Percentiles rank a stretch among this genome's conserved stretches.
Conservation (phyloP, 1,139 yeast species). For the Candida tetrigidarum region DNA sequence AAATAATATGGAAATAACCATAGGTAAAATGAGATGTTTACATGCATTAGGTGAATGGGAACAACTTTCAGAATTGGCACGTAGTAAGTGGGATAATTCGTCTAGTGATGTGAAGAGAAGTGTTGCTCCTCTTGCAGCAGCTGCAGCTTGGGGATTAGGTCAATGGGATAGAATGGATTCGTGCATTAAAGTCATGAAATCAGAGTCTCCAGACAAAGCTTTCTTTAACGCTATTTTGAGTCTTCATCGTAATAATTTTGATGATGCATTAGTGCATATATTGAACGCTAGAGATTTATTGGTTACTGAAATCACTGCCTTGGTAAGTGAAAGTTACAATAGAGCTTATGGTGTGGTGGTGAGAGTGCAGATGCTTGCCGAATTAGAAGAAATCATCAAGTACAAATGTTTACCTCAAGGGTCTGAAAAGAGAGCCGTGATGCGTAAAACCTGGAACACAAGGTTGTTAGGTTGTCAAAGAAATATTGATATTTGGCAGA, state of each 20-base stretch:
- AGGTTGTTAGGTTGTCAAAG: conserved; percentile 92
- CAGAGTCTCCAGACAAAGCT: conserved; percentile 92
- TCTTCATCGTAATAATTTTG: conserved; percentile 85
- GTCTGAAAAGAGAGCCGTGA: conserved; percentile 73
- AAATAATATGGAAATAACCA: conserved; percentile 72
- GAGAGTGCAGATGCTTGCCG: conserved; percentile 96
- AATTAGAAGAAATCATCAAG: conserved; percentile 89
- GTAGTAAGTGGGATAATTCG: conserved; percentile 80
- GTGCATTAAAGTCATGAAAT: conserved; percentile 86
- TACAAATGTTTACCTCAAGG: conserved; percentile 86
- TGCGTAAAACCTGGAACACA: conserved; percentile 94
- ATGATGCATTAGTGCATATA: conserved; percentile 79
- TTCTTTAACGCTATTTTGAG: conserved; percentile 90
- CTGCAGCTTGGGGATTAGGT: conserved; percentile 99
- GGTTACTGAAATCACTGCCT: conserved; percentile 92
- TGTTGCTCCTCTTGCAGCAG: conserved; percentile 98
- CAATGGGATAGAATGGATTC: conserved; percentile 98
- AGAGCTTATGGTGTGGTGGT: conserved; percentile 98
- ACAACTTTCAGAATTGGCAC: conserved; percentile 82
- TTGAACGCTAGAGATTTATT: conserved; percentile 83
- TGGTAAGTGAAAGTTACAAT: conserved; percentile 94
- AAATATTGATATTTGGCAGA: conserved; percentile 98
- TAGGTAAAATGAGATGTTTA: conserved; percentile 98
- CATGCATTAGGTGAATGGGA: conserved; percentile 99
- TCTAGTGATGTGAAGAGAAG: conserved; percentile 74